These are phyloP conservation scores for Prunus kanzakura DNA, from an alignment of 306 rosid genomes.

Conservation along the genomic window DNA sequence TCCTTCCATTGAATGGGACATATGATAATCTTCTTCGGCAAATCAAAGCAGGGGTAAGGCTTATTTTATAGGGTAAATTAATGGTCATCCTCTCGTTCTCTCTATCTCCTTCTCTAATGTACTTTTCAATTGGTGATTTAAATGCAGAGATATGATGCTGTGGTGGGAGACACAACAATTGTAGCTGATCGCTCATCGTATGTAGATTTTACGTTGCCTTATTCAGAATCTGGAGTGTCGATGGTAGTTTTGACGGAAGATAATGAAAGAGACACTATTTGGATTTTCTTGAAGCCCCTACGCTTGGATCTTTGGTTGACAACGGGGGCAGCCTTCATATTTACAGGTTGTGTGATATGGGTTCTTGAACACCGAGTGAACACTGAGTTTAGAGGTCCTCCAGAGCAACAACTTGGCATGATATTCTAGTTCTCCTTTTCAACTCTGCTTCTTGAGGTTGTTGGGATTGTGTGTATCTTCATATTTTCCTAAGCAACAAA, in stretches of 20 bases:
- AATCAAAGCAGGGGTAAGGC: slow-evolving; percentile 16
- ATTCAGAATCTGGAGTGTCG: slow-evolving; percentile 34
- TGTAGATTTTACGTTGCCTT: slow-evolving; percentile 45
- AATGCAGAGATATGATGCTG: slow-evolving; percentile 30
- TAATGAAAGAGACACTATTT: slow-evolving; percentile 15
- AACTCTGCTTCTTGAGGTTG: too few species aligned
- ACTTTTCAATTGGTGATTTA: background rate
- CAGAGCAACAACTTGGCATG: slow-evolving; percentile 17
- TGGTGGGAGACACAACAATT: slow-evolving; percentile 48
- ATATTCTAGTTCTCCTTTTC: slow-evolving; percentile 43
- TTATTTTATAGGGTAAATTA: background rate
- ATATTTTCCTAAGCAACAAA: too few species aligned
- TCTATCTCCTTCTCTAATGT: too few species aligned
- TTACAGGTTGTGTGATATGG: slow-evolving; percentile 37
- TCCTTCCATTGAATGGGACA: background rate
- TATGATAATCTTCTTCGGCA: slow-evolving; percentile 22
- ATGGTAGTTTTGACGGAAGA: slow-evolving; percentile 34
- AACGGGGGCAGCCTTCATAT: slow-evolving; percentile 12
- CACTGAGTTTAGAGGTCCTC: too few species aligned
- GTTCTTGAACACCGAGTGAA: slow-evolving; percentile 24
- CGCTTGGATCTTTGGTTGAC: slow-evolving; percentile 43
- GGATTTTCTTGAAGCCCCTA: slow-evolving; percentile 49
- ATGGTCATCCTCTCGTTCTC: background rate
- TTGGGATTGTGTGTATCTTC: too few species aligned
- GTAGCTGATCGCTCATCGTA: slow-evolving; percentile 23